A percentile compares a stretch with the other conserved stretches of the same genome.
Conservation (phyloP, 139 green algal species). For the Coelastrella sp. region DNA sequence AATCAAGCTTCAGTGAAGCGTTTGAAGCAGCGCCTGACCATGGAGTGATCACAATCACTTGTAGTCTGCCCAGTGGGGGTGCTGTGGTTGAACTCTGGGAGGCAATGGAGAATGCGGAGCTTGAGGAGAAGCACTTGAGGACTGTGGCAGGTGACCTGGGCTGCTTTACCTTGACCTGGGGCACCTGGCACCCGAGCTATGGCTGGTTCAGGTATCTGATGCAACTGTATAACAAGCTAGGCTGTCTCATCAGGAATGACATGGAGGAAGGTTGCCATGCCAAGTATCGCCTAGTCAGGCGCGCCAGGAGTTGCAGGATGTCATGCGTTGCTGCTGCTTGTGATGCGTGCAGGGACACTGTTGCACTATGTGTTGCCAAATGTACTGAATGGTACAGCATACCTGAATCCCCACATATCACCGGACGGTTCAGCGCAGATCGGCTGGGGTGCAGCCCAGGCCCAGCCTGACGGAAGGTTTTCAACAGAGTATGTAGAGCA, state of each 20-base stretch:
- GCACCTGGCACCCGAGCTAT: too few relatives aligned
- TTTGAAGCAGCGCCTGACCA: conserved; percentile 22
- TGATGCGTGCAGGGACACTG: conserved; percentile 7
- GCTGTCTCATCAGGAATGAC: not conserved
- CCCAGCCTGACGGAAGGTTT: not conserved
- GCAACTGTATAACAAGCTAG: too few relatives aligned
- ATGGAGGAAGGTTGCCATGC: too few relatives aligned
- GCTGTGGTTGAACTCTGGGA: conserved; percentile 50
- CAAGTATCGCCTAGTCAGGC: too few relatives aligned
- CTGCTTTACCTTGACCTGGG: not conserved
- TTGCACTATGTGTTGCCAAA: conserved; percentile 39
- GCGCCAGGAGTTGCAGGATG: too few relatives aligned
- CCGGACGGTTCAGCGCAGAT: conserved; percentile 7
- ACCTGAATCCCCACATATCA: conserved; percentile 24
- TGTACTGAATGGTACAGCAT: conserved; percentile 17
- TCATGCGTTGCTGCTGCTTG: not conserved
- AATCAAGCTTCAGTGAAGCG: conserved; percentile 31
- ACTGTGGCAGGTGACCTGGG: conserved; percentile 13
- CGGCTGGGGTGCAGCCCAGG: conserved; percentile 13
- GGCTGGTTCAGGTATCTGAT: not conserved
- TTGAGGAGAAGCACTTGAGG: not conserved
- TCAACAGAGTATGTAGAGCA: conserved; percentile 23
- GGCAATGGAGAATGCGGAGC: conserved; percentile 37
- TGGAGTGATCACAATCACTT: conserved; percentile 42
- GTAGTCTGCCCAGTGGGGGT: conserved; percentile 42